Percentiles rank a stretch among this genome's conserved stretches.
These are phyloP conservation scores for Recurvomyces mirabilis DNA, from an alignment of 495 filamentous ascomycete genomes.

Conservation along the genomic window DNA sequence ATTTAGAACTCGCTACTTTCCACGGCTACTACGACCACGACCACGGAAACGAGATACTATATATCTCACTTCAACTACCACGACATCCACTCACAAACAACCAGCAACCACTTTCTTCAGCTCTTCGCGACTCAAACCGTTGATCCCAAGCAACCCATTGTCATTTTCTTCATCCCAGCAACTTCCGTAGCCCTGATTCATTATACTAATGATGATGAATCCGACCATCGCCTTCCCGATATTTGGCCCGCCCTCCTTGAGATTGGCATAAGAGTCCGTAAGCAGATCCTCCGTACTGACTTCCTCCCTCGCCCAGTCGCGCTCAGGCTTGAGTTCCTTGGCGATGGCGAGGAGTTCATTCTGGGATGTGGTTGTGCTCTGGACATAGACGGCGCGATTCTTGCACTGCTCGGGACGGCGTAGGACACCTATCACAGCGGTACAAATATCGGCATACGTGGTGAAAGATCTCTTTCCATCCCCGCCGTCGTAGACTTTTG, in stretches of 20 bases:
- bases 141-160: constrained; percentile 15
- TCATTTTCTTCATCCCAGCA: constrained; percentile 8
- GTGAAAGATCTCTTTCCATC: constrained; percentile 4
- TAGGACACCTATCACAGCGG: constrained; percentile 13
- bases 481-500: constrained; percentile 10
- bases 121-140: constrained; percentile 7
- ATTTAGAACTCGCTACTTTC: too few species aligned
- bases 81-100: too few species aligned
- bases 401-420: constrained; percentile 12
- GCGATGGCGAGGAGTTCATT: constrained; percentile 14
- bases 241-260: constrained; percentile 4
- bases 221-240: background rate
- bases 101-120: background rate
- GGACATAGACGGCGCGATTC: constrained; percentile 16
- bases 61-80: too few species aligned
- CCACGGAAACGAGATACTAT: too few species aligned
- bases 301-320: constrained; percentile 4
- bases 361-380: constrained; percentile 10
- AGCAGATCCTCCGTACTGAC: constrained; percentile 4
- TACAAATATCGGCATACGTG: constrained; percentile 2
- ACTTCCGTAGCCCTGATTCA: constrained; percentile 8
- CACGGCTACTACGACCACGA: too few species aligned
- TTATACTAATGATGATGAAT: constrained; percentile 4
- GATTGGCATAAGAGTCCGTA: constrained; percentile 1
- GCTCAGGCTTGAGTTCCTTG: constrained; percentile 1